A percentile compares a stretch with the other conserved stretches of the same genome.
Evolutionary conservation across 768 basidiomycete species (phyloP).

Genomic region (Filobasidium wieringae): DNA sequence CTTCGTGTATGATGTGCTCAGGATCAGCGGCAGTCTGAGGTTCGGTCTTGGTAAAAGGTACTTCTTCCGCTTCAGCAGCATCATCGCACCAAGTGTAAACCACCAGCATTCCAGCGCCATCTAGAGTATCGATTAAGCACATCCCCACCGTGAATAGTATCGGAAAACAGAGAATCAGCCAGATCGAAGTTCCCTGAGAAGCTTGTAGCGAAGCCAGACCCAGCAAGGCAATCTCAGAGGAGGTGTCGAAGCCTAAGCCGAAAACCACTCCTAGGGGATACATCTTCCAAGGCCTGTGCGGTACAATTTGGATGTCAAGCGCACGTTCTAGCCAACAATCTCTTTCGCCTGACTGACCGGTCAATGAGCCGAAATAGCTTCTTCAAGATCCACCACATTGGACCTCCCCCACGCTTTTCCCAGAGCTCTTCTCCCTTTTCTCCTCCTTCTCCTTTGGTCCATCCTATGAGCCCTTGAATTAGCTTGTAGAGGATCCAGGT

Average conservation of each 20-base stretch:
- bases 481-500: slow-evolving; percentile 5
- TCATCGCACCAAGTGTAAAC: slow-evolving; percentile 7
- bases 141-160: slow-evolving; percentile 11
- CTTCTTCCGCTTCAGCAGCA: background rate
- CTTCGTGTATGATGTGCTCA: too few relatives aligned
- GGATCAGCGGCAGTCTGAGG: background rate
- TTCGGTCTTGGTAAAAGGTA: background rate
- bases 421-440: slow-evolving; percentile 4
- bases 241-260: slow-evolving; percentile 16
- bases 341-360: background rate
- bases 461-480: background rate
- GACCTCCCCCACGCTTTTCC: slow-evolving; percentile 1
- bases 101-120: slow-evolving; percentile 6
- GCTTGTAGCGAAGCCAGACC: slow-evolving; percentile 11
- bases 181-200: slow-evolving; percentile 10
- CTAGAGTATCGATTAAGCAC: slow-evolving; percentile 9
- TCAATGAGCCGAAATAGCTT: slow-evolving; percentile 9
- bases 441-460: background rate
- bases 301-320: background rate
- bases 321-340: background rate
- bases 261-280: slow-evolving; percentile 10
- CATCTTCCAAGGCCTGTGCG: slow-evolving; percentile 8
- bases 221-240: slow-evolving; percentile 12
- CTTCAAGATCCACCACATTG: slow-evolving; percentile 5
- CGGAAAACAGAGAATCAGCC: slow-evolving; percentile 10